These are phyloP conservation scores for Aspergillus saccharolyticus DNA, from an alignment of 495 filamentous ascomycete genomes.

Conservation along the genomic window DNA sequence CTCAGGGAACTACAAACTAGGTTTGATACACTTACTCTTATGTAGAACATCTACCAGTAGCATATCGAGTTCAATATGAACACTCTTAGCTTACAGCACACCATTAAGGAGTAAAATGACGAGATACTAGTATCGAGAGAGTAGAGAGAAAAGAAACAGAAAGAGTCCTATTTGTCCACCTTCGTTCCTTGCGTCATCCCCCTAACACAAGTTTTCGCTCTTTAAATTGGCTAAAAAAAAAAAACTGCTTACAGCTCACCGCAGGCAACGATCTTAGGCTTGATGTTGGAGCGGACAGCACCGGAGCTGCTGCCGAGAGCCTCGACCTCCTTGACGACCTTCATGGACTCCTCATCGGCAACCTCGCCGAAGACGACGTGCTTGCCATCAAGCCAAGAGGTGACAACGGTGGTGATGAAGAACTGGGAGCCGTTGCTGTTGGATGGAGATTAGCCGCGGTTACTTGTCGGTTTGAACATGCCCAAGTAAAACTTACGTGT, in stretches of 20 bases:
- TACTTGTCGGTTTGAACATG: constrained; percentile 2
- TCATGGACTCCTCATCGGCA: constrained; percentile 55
- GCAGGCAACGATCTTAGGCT: constrained; percentile 60
- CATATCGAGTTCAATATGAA: constrained; percentile 11
- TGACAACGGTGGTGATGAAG: constrained; percentile 93
- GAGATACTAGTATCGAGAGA: not conserved
- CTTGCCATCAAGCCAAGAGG: constrained; percentile 90
- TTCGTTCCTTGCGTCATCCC: not conserved
- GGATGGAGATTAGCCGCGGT: constrained; percentile 2
- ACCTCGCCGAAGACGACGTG: constrained; percentile 99
- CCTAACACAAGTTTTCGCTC: not conserved
- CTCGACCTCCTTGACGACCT: constrained; percentile 70
- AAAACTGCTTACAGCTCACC: constrained; percentile 48
- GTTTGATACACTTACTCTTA: no score
- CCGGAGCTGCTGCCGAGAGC: constrained; percentile 59
- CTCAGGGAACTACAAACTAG: no score
- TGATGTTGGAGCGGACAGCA: constrained; percentile 54
- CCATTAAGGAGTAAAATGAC: constrained; percentile 3
- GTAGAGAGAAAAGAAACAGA: not conserved
- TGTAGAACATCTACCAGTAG: no score
- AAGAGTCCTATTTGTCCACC: not conserved
- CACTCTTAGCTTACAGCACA: constrained; percentile 28
- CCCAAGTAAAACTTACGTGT: constrained; percentile 53
- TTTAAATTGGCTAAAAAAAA: not conserved
- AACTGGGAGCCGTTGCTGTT: constrained; percentile 94